Percentiles rank a stretch among this genome's conserved stretches.
Conservation (phyloP, 164 flowering plant species). For the Aristolochia contorta region DNA sequence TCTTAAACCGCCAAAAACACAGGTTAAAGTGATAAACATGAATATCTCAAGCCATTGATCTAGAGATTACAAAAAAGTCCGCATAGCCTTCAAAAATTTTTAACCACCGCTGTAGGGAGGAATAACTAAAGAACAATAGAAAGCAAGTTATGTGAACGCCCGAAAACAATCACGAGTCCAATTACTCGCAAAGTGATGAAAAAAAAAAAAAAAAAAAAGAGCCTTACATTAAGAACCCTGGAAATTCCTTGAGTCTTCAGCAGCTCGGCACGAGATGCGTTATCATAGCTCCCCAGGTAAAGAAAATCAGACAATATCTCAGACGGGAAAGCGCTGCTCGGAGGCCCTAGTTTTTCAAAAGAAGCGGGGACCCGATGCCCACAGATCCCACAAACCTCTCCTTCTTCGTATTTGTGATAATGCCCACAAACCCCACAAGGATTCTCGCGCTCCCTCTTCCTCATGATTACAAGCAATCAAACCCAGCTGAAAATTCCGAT, state of each 20-base stretch:
- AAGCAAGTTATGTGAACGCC: no score
- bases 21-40: no score
- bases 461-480: slow-evolving; percentile 26
- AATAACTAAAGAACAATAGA: no score
- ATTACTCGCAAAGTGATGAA: neutral
- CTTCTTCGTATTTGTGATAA: slow-evolving; percentile 95
- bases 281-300: slow-evolving; percentile 86
- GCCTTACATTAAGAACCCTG: slow-evolving; percentile 71
- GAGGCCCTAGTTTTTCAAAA: slow-evolving; percentile 29
- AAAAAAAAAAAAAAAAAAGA: neutral
- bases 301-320: slow-evolving; percentile 88
- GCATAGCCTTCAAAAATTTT: no score
- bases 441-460: slow-evolving; percentile 96
- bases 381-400: slow-evolving; percentile 83
- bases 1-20: no score
- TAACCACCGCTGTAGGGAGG: no score
- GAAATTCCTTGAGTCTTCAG: slow-evolving; percentile 87
- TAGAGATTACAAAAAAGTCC: no score
- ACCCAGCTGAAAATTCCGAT: neutral
- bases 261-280: slow-evolving; percentile 86
- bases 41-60: no score
- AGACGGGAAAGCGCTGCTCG: slow-evolving; percentile 70
- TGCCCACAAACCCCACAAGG: slow-evolving; percentile 96
- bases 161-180: neutral
- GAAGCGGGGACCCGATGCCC: slow-evolving; percentile 64